Percentiles rank a stretch among this genome's conserved stretches.
Evolutionary conservation across 176 grass and related monocot species (phyloP).

Genomic region (Chrysopogon serrulatus): DNA sequence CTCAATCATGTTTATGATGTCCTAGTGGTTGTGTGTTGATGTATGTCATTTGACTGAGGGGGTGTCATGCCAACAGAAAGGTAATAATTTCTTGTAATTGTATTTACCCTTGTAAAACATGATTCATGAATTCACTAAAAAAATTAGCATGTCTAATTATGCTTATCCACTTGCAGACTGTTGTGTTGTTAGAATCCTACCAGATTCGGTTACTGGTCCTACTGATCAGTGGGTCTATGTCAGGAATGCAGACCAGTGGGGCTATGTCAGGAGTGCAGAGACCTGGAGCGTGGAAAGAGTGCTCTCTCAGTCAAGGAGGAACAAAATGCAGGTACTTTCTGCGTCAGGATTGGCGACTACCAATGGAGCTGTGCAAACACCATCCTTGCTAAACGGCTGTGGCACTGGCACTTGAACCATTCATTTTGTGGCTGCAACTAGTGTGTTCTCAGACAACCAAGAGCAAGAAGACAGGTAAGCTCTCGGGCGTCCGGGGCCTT

Average conservation of each 20-base stretch:
- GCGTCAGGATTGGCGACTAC: neutral
- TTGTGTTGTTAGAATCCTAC: neutral
- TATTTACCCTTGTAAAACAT: neutral
- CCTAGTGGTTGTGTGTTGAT: neutral
- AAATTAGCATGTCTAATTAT: neutral
- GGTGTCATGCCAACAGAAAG: neutral
- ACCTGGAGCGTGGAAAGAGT: neutral
- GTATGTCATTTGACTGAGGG: neutral
- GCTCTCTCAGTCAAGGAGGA: neutral
- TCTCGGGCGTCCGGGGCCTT: neutral
- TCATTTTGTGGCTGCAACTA: neutral
- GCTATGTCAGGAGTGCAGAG: too few relatives aligned
- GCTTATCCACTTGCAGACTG: neutral
- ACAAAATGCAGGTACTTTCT: neutral
- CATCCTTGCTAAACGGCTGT: neutral
- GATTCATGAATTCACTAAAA: conserved; percentile 18
- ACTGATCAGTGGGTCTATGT: neutral
- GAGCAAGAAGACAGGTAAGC: neutral
- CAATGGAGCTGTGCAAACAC: neutral
- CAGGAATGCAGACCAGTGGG: neutral
- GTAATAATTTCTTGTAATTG: neutral
- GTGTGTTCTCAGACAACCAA: neutral
- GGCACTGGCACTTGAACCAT: neutral
- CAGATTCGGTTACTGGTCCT: neutral
- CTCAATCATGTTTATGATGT: neutral